Percentiles rank a stretch among this genome's conserved stretches.
Conservation (phyloP, 768 basidiomycete species). For the Podaxis carcinomalis region DNA sequence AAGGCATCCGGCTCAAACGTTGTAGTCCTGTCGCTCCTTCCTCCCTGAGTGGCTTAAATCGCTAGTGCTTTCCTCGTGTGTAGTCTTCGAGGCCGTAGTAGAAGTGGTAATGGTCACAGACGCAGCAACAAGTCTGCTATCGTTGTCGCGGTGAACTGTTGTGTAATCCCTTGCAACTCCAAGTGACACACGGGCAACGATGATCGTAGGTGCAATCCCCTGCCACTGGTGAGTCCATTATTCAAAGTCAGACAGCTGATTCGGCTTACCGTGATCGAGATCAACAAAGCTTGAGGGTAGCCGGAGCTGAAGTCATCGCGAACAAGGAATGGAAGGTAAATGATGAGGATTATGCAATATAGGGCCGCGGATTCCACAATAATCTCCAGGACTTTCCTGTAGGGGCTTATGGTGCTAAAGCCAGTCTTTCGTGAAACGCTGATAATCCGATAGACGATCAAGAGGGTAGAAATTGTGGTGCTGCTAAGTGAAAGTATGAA, state of each 20-base stretch:
- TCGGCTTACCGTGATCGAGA: neutral
- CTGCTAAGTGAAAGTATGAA: slow-evolving; percentile 6
- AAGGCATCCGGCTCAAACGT: neutral
- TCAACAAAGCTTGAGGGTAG: slow-evolving; percentile 5
- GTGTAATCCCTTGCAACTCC: slow-evolving; percentile 6
- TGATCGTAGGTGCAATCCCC: slow-evolving; percentile 9
- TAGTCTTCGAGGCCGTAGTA: neutral
- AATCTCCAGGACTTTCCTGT: slow-evolving; percentile 4
- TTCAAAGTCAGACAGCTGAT: neutral
- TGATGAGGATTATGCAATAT: neutral
- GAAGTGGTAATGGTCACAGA: neutral
- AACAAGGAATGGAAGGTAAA: slow-evolving; percentile 3
- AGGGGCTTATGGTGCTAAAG: neutral
- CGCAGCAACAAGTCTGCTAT: neutral
- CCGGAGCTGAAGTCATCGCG: neutral
- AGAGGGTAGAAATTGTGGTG: slow-evolving; percentile 1
- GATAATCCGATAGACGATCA: slow-evolving; percentile 3
- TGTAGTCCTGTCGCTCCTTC: neutral
- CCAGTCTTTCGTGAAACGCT: neutral
- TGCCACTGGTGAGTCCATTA: neutral
- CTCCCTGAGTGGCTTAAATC: neutral
- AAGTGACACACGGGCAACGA: neutral
- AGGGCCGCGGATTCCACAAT: slow-evolving; percentile 6
- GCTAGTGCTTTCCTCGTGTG: neutral
- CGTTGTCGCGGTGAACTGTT: neutral